Base-by-base conservation (phyloP, 2,329 filamentous ascomycete genomes). In the Davidsoniella neocaledoniae region DNA sequence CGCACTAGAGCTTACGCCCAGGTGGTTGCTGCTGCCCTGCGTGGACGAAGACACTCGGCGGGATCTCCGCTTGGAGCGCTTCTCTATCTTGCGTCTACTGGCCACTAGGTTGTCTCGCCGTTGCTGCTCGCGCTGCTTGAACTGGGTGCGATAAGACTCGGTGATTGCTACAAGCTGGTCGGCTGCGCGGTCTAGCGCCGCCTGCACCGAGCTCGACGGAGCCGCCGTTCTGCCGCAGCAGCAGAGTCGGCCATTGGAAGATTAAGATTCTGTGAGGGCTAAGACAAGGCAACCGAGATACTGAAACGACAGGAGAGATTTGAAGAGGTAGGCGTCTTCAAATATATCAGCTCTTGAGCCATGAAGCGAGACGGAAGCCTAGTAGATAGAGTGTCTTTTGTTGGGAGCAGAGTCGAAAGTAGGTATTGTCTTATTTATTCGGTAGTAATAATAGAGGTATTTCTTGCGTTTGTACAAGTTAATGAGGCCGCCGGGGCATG, bases 161-260 rank as follows among this genome's bases (percentile, higher is more conserved):
- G 54, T 55, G 17, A 42, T 43, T 37, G 52, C 52, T 16, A 55
- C 52, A 19, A 55, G 50, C 4, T 46, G 40, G 23, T 55, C 50
- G 21, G 54, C 54, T 7, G 49, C 54, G 14, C 46, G 41, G 21
- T 54, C 50, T 39, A 55, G 53, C n/a, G 54, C 54, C 26, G 53
- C 53, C 43, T 42, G 47, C 38, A 53, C 51, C 33, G 53, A 50
- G 36, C 23, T 52, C 38, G 33, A 19, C 12, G 29, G 29, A 33
- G 29, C 29, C 29, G 29, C 29, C 29, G 29, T 33, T 12, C 29
- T 33, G 29, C 29, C 29, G 29, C 29, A 33, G 29, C 29, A 33
- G 29, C 29, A 33, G 29, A 33, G 29, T 33, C 29, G 29, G 29
- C 29, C 29, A 33, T 33, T 33, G 29, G 1, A 33, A 9, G 29